phyloP scores from a whole-genome alignment of 495 filamentous ascomycete species.

The Margaritispora aquatica region DNA sequence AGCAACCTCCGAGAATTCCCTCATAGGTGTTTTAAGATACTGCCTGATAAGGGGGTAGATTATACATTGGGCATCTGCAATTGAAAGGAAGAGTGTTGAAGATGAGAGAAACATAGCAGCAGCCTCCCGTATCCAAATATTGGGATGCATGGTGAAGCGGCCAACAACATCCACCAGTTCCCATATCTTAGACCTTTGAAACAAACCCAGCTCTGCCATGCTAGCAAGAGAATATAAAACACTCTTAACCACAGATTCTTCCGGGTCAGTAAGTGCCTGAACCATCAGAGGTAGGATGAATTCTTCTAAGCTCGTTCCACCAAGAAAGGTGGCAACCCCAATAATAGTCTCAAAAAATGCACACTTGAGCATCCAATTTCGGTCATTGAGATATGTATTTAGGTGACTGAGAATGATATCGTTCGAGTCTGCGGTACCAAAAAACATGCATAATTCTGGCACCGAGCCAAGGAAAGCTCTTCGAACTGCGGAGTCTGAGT shows the following conservation, averaged over 20 bases:
- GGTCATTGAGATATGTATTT: slow-evolving; percentile 96
- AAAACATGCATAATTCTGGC: slow-evolving; percentile 88
- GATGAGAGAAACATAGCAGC: slow-evolving; percentile 75
- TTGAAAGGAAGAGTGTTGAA: slow-evolving; percentile 68
- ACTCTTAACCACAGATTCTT: slow-evolving; percentile 91
- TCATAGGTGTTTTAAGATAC: slow-evolving; percentile 67
- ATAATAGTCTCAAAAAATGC: slow-evolving; percentile 96
- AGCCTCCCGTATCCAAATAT: slow-evolving; percentile 90
- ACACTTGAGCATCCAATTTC: slow-evolving; percentile 93
- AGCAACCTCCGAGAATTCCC: slow-evolving; percentile 59
- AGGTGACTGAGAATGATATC: slow-evolving; percentile 93
- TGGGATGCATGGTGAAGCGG: slow-evolving; percentile 88
- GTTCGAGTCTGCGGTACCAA: slow-evolving; percentile 80
- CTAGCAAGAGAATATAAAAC: slow-evolving; percentile 84
- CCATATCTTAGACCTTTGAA: slow-evolving; percentile 79
- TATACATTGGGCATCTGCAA: slow-evolving; percentile 77
- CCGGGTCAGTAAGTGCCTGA: slow-evolving; percentile 90
- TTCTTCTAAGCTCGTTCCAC: slow-evolving; percentile 81
- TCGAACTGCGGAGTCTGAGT: slow-evolving; percentile 80
- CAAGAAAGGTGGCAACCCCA: slow-evolving; percentile 85
- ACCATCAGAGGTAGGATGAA: slow-evolving; percentile 96
- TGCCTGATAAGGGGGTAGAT: slow-evolving; percentile 71
- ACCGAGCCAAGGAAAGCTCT: slow-evolving; percentile 93
- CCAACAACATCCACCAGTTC: slow-evolving; percentile 75
- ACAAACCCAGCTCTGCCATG: slow-evolving; percentile 81